These are phyloP conservation scores for Rubia tinctorum DNA, from an alignment of 305 asterid species.

Conservation along the genomic window DNA sequence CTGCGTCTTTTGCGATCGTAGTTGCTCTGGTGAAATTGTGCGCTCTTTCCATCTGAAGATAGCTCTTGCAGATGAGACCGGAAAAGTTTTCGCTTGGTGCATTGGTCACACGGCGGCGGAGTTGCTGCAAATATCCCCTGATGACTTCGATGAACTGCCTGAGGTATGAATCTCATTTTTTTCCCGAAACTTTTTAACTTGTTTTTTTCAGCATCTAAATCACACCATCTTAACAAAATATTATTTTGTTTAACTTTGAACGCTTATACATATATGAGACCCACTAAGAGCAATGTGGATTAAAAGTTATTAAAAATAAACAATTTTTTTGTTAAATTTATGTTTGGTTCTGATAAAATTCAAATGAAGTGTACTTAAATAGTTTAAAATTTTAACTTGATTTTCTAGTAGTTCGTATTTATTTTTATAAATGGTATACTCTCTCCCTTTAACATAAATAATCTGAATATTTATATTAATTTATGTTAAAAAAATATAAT, in stretches of 20 bases:
- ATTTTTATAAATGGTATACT: too few species aligned
- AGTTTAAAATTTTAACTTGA: too few species aligned
- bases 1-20: constrained; percentile 65
- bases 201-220: not conserved
- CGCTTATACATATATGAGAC: not conserved
- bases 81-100: constrained; percentile 78
- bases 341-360: too few species aligned
- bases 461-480: too few species aligned
- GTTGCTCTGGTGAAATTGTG: constrained; percentile 48
- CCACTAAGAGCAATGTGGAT: too few species aligned
- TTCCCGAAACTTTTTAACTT: not conserved
- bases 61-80: constrained; percentile 65
- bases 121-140: constrained; percentile 86
- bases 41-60: constrained; percentile 61
- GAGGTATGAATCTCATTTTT: constrained; percentile 48
- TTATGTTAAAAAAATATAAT: too few species aligned
- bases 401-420: too few species aligned
- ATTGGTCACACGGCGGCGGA: constrained; percentile 88
- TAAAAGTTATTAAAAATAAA: too few species aligned
- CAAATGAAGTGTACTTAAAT: too few species aligned
- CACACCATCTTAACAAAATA: not conserved
- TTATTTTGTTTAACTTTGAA: not conserved
- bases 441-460: too few species aligned
- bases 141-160: constrained; percentile 65
- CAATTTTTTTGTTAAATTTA: too few species aligned